A percentile compares a stretch with the other conserved stretches of the same genome.
Evolutionary conservation across 345 rosid species (phyloP).

Genomic region (Eucalyptus marginata): DNA sequence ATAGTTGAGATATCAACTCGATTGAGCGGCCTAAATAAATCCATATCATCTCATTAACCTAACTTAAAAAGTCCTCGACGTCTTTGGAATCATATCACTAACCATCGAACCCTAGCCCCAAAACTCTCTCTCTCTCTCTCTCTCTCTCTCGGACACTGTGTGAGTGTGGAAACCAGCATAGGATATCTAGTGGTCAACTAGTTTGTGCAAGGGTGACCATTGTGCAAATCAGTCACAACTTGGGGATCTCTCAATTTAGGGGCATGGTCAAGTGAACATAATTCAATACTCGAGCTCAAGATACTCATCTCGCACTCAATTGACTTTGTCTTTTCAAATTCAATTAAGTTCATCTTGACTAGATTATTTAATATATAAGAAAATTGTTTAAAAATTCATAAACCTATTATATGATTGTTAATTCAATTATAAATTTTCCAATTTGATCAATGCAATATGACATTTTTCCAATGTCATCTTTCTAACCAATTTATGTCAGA

Average conservation of each 20-base stretch:
- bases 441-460: not conserved
- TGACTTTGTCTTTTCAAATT: not conserved
- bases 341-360: not conserved
- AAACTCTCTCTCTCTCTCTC: not conserved
- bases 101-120: not conserved
- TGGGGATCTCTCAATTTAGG: not conserved
- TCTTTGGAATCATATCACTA: not conserved
- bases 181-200: too few species aligned
- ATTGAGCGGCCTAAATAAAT: not conserved
- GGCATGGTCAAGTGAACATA: not conserved
- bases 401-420: not conserved
- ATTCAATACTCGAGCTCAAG: not conserved
- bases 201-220: not conserved
- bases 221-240: not conserved
- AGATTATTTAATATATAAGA: not conserved
- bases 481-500: fast-evolving
- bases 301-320: not conserved
- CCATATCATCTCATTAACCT: not conserved
- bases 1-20: not conserved
- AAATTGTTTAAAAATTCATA: not conserved
- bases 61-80: not conserved
- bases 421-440: not conserved
- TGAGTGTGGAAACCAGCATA: not conserved
- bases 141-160: too few species aligned
- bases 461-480: not conserved